These are phyloP conservation scores for Helicostylum pulchrum DNA, from an alignment of 192 early-diverging fungal genomes.

Conservation along the genomic window DNA sequence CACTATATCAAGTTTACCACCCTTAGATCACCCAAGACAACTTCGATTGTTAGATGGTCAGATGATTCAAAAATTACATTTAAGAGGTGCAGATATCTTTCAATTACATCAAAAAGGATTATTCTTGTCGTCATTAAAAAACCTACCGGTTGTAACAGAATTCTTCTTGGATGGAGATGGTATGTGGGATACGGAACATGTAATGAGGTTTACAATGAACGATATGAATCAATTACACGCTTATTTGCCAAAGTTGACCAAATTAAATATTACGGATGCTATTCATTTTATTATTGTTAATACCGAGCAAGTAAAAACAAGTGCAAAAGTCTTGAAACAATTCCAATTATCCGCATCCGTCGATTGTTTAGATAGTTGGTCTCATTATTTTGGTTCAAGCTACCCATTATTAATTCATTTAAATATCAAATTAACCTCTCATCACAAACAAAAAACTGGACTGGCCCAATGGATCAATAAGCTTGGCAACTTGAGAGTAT, in stretches of 20 bases:
- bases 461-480: too few species aligned
- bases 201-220: not conserved
- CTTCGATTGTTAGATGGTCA: not conserved
- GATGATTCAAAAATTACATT: not conserved
- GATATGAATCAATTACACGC: not conserved
- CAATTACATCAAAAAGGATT: not conserved
- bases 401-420: not conserved
- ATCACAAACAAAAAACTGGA: not conserved
- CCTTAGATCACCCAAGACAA: conserved; percentile 4
- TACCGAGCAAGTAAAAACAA: not conserved
- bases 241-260: not conserved
- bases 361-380: not conserved
- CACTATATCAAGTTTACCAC: not conserved
- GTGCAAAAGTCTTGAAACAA: not conserved
- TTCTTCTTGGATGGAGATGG: not conserved
- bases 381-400: not conserved
- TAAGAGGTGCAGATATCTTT: not conserved
- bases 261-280: not conserved
- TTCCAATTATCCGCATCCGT: not conserved
- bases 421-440: not conserved
- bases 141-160: not conserved
- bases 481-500: too few species aligned
- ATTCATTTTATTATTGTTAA: not conserved
- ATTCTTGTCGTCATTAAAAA: not conserved
- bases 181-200: not conserved